Percentiles rank a stretch among this genome's conserved stretches.
phyloP scores from a whole-genome alignment of 2,329 filamentous ascomycete genomes.

The Aspergillus sp. region DNA sequence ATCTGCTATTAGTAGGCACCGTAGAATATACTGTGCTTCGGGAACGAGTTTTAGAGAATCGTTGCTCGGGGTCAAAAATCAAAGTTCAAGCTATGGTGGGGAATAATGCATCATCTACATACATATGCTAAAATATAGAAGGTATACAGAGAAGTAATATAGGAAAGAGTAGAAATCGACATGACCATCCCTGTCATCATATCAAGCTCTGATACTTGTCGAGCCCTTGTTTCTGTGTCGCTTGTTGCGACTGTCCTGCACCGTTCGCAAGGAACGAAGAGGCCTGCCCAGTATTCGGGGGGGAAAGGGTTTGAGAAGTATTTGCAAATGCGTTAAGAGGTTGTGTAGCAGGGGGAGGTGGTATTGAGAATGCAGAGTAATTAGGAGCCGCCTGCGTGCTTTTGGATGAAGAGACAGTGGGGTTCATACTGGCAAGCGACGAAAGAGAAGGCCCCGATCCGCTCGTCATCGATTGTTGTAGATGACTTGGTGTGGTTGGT shows the following conservation, averaged over 20 bases:
- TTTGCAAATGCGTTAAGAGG: slow-evolving; percentile 23
- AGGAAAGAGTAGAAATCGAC: slow-evolving; percentile 9
- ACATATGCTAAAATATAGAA: slow-evolving; percentile 6
- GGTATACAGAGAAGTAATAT: slow-evolving; percentile 11
- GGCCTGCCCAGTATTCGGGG: slow-evolving; percentile 21
- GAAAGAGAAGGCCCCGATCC: slow-evolving; percentile 27
- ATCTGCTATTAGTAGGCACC: background rate
- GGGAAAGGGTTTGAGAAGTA: slow-evolving; percentile 24
- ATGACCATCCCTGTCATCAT: slow-evolving; percentile 31
- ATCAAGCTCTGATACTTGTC: slow-evolving; percentile 63
- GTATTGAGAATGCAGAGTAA: slow-evolving; percentile 47
- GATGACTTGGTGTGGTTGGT: slow-evolving; percentile 18
- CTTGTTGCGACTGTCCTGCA: slow-evolving; percentile 25
- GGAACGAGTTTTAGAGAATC: background rate
- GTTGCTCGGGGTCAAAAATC: background rate
- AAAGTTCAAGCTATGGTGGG: slow-evolving; percentile 4
- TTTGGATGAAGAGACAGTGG: slow-evolving; percentile 22
- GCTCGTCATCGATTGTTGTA: slow-evolving; percentile 21
- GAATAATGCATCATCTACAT: slow-evolving; percentile 20
- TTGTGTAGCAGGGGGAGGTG: slow-evolving; percentile 42
- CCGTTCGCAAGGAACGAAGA: slow-evolving; percentile 32
- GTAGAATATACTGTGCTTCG: background rate
- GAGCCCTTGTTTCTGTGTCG: slow-evolving; percentile 48
- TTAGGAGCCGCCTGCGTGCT: slow-evolving; percentile 30
- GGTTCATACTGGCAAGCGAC: slow-evolving; percentile 32